Conservation (phyloP, 169 alveolate species). For the Cryptosporidium parvum region DNA sequence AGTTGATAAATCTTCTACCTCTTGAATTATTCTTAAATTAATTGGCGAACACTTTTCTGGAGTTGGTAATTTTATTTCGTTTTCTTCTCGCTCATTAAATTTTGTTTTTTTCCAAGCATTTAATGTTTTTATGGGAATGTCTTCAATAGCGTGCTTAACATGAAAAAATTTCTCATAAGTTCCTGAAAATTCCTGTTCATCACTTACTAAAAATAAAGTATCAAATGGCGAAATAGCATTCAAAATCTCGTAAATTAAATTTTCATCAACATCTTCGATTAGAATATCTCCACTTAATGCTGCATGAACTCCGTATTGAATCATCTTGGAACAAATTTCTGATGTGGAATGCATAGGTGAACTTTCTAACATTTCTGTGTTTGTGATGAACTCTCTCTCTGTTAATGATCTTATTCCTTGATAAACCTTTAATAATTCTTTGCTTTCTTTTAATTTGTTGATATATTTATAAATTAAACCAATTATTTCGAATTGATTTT, state of each 20-base stretch:
- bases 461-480: conserved; percentile 37
- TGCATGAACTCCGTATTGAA: conserved; percentile 55
- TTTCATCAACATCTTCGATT: conserved; percentile 60
- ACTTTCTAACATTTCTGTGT: conserved; percentile 18
- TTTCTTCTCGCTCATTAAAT: conserved; percentile 1
- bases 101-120: conserved; percentile 7
- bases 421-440: conserved; percentile 14
- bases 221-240: conserved; percentile 29
- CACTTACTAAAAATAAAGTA: conserved; percentile 19
- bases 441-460: conserved; percentile 36
- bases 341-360: conserved; percentile 60
- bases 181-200: conserved; percentile 3
- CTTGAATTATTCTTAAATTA: conserved; percentile 22
- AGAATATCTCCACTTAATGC: conserved; percentile 63
- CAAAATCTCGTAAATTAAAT: conserved; percentile 5
- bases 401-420: conserved; percentile 28
- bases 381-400: conserved; percentile 60
- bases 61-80: conserved; percentile 20
- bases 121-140: conserved; percentile 1
- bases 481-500: not conserved
- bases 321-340: conserved; percentile 61
- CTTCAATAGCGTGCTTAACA: conserved; percentile 36
- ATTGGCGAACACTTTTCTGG: conserved; percentile 63
- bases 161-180: conserved; percentile 15
- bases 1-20: not conserved